Evolutionary conservation across 75 land plant species (phyloP), one percentile per base, ranked within the genome.

Genomic region (Sequoiadendron giganteum): DNA sequence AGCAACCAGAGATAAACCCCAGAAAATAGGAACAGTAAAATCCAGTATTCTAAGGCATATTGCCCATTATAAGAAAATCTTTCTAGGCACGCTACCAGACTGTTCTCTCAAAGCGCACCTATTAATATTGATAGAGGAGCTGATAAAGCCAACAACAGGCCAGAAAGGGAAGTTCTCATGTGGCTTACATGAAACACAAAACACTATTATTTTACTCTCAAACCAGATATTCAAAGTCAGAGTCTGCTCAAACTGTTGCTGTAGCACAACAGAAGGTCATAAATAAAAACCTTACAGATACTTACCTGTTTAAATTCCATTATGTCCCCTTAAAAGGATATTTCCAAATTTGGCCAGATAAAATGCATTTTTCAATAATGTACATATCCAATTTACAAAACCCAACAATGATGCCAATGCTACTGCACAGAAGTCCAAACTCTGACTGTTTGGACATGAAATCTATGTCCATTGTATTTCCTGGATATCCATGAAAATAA

Each of bases 381-480:
- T 82, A 82, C 84, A 82, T n/a, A 82, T 82, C 84, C 52, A 82
- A 82, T 82, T 82, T 82, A 82, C 84, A 82, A 82, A n/a, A 82
- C 1, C 84, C 52, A 82, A 82, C 32, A 82, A 81, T 47, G 30
- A 43, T n/a, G 43, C 43, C 84, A 82, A 49, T 82, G 84, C 84
- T 82, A 82, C 54, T 10, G 84, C 84, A 82, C 84, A 45, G 47
- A 47, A 47, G 52, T 42, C 84, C 52, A 82, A 82, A 42, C 84
- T 43, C n/a, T 13, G 32, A 82, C 28, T 10, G 30, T 82, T 47
- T 82, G 48, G 48, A 82, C 84, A 43, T 43, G 15, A 42, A 47
- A 47, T 39, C n/a, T 82, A 28, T 43, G 84, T 45, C 49, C 84
- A 82, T 47, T 82, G 84, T 47, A 9, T 14, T 43, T 82, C 48